Evolutionary conservation across 2,329 filamentous ascomycete species (phyloP), one percentile per base, ranked within the genome.

Genomic region (Hymenoscyphus fraxineus): DNA sequence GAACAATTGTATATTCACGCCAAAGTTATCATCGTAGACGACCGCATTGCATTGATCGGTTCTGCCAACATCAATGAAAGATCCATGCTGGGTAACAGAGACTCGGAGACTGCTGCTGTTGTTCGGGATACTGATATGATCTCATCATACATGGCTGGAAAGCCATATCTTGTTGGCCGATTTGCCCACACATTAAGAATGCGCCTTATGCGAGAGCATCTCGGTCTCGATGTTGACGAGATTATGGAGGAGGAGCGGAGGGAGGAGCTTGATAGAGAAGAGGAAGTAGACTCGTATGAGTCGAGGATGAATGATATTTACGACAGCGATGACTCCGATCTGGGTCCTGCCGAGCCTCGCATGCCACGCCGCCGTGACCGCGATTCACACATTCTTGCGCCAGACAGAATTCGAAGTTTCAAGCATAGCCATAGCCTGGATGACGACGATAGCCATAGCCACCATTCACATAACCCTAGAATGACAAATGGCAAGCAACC

Each of bases 41-140:
- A 99, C 73, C 87, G 94, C 40, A 87, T 95, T 64, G 94, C 90
- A 22, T 88, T 99, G 66, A 99, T 99, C 71, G 95, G 95, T 19
- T 98, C 94, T 57, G 95, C 95, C 61, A 99, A 99, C 75, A 98
- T 99, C 81, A 99, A 99, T 73, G 95, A 99, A 77, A 88, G 95
- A 57, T 98, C 94, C 6, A 93, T 98, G 92, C 78, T 97, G 66
- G 95, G 95, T 9, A 89, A 86, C 59, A 87, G 95, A 72, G 95
- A 99, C 77, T 97, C 94, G 0, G 95, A 99, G 77, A 88, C 91
- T 67, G 95, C 94, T 5, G 89, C 93, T 6, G 85, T 98, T 55
- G 91, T 99, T 54, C 87, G 94, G 61, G 95, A 99, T 75, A 94
- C 91, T 1, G 92, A 97, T 75, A 93, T 97, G 86, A 85, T 97